Evolutionary conservation across 129 eudicot genomes (phyloP).

Genomic region (sunflower (Helianthus annuus)): HanXRQr2.0-SUNRISE NC_035449.2:12836037-12836536

Average conservation of each 20-base stretch:
- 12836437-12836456: conserved; percentile 90
- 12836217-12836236: background rate
- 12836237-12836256: background rate
- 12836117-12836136: too few relatives aligned
- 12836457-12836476: conserved; percentile 78
- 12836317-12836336: conserved; percentile 63
- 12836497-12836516: conserved; percentile 92
- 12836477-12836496: conserved; percentile 86
- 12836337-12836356: conserved; percentile 77
- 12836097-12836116: too few relatives aligned
- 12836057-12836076: too few relatives aligned
- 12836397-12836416: conserved; percentile 81
- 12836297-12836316: conserved; percentile 89
- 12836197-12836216: background rate
- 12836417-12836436: conserved; percentile 78
- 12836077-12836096: too few relatives aligned
- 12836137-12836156: too few relatives aligned
- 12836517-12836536: too few relatives aligned
- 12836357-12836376: conserved; percentile 97
- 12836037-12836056: too few relatives aligned
- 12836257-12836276: background rate
- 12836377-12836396: conserved; percentile 96
- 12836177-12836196: too few relatives aligned
- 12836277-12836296: conserved; percentile 88
- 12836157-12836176: too few relatives aligned